Conservation (phyloP, 2,329 filamentous ascomycete species). For the Paracorniculantispora psalliotae region DNA sequence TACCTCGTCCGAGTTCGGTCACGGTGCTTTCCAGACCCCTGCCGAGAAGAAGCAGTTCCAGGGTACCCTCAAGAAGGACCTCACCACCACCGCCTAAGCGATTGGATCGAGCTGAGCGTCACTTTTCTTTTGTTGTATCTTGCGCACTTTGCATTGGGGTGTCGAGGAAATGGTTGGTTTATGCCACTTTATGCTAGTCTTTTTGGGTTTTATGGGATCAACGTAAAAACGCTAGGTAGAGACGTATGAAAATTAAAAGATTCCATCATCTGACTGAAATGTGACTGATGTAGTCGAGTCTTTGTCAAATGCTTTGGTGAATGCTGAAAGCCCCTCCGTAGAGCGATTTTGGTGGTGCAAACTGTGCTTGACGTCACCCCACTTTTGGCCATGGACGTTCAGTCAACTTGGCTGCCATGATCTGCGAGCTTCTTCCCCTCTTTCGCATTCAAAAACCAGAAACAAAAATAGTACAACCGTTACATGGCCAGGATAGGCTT, state of each 20-base stretch:
- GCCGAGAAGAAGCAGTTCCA: slow-evolving; percentile 97
- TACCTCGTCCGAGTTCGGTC: slow-evolving; percentile 99
- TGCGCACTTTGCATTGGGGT: slow-evolving; percentile 46
- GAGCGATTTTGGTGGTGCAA: not conserved
- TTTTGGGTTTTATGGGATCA: slow-evolving; percentile 32
- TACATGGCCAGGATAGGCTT: not conserved
- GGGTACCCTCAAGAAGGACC: slow-evolving; percentile 99
- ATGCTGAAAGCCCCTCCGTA: not conserved
- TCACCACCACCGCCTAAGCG: slow-evolving; percentile 46
- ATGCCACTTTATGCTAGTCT: slow-evolving; percentile 31
- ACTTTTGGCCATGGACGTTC: slow-evolving; percentile 17
- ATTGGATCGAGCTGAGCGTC: slow-evolving; percentile 15
- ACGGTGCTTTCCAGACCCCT: slow-evolving; percentile 98
- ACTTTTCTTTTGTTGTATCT: slow-evolving; percentile 39
- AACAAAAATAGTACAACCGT: not conserved
- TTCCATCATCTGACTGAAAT: too few species aligned
- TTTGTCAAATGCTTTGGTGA: too few species aligned
- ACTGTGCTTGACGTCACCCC: slow-evolving; percentile 28
- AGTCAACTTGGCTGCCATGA: too few species aligned
- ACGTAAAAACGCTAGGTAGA: slow-evolving; percentile 30
- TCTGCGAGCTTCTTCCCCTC: not conserved
- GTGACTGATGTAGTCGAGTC: too few species aligned
- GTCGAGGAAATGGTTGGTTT: slow-evolving; percentile 44
- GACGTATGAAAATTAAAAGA: slow-evolving; percentile 31
- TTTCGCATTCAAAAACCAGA: not conserved